These are phyloP conservation scores for Hypoxylon sp. DNA, from an alignment of 2,329 filamentous ascomycete species.

Conservation along the genomic window DNA sequence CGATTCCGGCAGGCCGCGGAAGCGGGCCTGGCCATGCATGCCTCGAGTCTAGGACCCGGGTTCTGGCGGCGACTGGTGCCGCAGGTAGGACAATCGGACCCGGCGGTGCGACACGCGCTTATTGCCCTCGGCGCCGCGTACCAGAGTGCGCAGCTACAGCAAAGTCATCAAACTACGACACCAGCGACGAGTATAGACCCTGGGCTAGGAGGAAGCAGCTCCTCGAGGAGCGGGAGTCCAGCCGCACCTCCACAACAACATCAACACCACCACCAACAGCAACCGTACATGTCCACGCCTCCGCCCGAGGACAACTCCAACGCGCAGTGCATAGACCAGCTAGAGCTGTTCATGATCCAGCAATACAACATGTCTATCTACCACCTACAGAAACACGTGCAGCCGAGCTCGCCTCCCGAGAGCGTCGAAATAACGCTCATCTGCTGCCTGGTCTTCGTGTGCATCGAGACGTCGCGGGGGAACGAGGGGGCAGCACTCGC, in stretches of 20 bases:
- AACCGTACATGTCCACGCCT: constrained; percentile 7
- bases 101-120: constrained; percentile 55
- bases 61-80: constrained; percentile 55
- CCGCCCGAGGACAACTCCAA: constrained; percentile 22
- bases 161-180: constrained; percentile 9
- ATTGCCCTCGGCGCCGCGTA: constrained; percentile 55
- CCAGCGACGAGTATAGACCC: not conserved
- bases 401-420: constrained; percentile 42
- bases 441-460: constrained; percentile 55
- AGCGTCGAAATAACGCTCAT: constrained; percentile 53
- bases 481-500: constrained; percentile 49
- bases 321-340: constrained; percentile 41
- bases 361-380: constrained; percentile 59
- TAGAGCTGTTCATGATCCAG: constrained; percentile 57
- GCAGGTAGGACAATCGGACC: constrained; percentile 51
- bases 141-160: constrained; percentile 43
- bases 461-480: constrained; percentile 52
- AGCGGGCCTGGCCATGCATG: constrained; percentile 51
- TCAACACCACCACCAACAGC: not conserved
- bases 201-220: not conserved
- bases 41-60: constrained; percentile 48
- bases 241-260: not conserved
- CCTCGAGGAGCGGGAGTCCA: constrained; percentile 9
- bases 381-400: constrained; percentile 50
- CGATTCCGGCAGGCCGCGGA: constrained; percentile 54